Evolutionary conservation across 2,329 filamentous ascomycete species (phyloP), one percentile per base, ranked within the genome.

Genomic region (Pseudogymnoascus verrucosus): DNA sequence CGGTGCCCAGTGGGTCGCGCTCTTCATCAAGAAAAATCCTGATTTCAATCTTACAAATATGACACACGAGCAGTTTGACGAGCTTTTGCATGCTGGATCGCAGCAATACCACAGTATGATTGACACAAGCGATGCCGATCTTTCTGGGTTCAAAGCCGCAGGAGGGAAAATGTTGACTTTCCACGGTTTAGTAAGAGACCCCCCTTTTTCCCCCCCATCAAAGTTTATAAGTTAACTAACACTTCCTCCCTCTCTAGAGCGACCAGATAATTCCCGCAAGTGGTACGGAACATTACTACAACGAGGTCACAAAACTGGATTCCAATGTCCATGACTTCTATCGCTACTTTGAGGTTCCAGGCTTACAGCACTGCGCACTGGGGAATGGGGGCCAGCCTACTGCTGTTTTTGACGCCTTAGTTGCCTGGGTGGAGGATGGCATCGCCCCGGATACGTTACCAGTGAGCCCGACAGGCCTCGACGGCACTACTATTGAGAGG

Each of bases 391-490:
- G 65, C 10, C 64, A 68, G 51, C 74, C 74, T 2, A 62, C 31
- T 7, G 31, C 51, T 1, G 61, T 71, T 1, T 74, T 74, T 40
- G 69, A 67, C 14, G 68, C 69, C 40, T 62, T 75, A 7, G 66
- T 66, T 7, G 62, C 66, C 1, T 75, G 74, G 73, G 73, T 74
- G 11, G 73, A 75, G 60, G 66, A 74, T 4, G 72, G 72, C 5
- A 68, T 65, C 14, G 67, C 66, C 0, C 73, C 73, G 1, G 69
- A 72, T 12, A 40, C 62, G 3, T 37, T 68, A 54, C 37, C 60
- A 31, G 34, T 59, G 4, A 60, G 8, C 1, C 37, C 51, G 19
- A 19, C 47, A 3, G 31, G 37, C 34, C 6, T 3, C 7, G 12
- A 51, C 4, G 54, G 54, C 1, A 42, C 6, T 10, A 5, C 16